Base-by-base conservation (phyloP, 1,284 basidiomycete species). In the Pseudozyma sp. region DNA sequence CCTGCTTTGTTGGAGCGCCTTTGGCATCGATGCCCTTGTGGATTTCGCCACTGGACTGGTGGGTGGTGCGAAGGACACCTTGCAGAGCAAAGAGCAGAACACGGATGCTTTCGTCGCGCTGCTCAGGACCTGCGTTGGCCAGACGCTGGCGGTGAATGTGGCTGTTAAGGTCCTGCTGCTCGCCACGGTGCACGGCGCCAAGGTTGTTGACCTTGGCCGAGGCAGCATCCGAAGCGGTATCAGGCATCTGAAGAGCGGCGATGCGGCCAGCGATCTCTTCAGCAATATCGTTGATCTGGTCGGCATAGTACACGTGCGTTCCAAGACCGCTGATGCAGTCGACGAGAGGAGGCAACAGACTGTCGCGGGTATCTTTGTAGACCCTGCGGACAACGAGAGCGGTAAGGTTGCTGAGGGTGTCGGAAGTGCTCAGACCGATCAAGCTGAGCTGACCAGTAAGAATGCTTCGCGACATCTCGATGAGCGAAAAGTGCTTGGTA, bases 241-340 rank as follows among this genome's bases (percentile, higher is more conserved):
- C 90, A 72, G 90, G 90, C 14, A 89, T 87, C 80, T 94, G 92
- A 25, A 94, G 87, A 0, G 88, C 86, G 5, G 89, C 87, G n/a
- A 97, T 88, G 25, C 93, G 90, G 63, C 89, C 89, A 44, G 93
- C 90, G 34, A 96, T 87, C 85, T 97, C 95, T 70, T 91, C 91
- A 13, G 93, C 91, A 56, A 97, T 90, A 85, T 97, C 95, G 83
- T 94, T 93, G 70, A 96, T 93, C 86, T 99, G 96, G 83, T 97
- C 96, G 50, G 93, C 92, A 84, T 98, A 97, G 87, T 97, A 96
- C 59, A 96, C 90, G 83, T 97, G 94, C 8, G 91, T 90, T 36
- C 92, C 92, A 18, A 98, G 88, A 0, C 93, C 92, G 6, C 92
- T 88, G 59, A 97, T 92, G 80, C 92, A 92, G 62, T 91, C 88